phyloP scores from a whole-genome alignment of 768 basidiomycete species.

The Dioszegia crocea region DNA sequence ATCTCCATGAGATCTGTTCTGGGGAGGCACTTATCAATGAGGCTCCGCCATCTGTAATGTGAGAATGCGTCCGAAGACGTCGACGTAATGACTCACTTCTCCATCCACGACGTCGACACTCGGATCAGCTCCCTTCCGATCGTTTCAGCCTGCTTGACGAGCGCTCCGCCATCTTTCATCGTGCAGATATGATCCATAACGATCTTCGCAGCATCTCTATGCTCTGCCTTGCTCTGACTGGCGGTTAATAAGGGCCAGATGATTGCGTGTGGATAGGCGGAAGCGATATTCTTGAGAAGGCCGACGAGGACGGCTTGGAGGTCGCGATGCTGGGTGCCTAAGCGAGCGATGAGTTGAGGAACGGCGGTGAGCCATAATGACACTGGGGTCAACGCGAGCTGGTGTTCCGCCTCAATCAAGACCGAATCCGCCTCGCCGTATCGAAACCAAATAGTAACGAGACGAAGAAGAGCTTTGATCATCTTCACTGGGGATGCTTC shows the following conservation, averaged over 20 bases:
- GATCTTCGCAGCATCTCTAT: conserved; percentile 41
- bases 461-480: conserved; percentile 45
- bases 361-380: conserved; percentile 42
- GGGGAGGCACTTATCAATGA: conserved; percentile 39
- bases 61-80: not conserved
- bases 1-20: conserved; percentile 40
- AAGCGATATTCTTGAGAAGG: conserved; percentile 41
- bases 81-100: conserved; percentile 28
- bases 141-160: conserved; percentile 42
- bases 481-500: conserved; percentile 36
- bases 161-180: conserved; percentile 37
- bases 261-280: conserved; percentile 45
- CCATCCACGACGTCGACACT: conserved; percentile 37
- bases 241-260: conserved; percentile 49
- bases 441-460: conserved; percentile 48
- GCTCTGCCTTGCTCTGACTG: conserved; percentile 40
- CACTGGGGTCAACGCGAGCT: conserved; percentile 31
- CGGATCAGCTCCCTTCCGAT: conserved; percentile 46
- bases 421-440: conserved; percentile 42
- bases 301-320: conserved; percentile 37
- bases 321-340: conserved; percentile 38
- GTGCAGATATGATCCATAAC: conserved; percentile 45
- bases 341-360: conserved; percentile 48
- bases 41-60: conserved; percentile 30
- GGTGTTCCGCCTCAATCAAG: conserved; percentile 31